These are phyloP conservation scores for Plenodomus lindquistii DNA, from an alignment of 2,329 filamentous ascomycete genomes.

Conservation along the genomic window DNA sequence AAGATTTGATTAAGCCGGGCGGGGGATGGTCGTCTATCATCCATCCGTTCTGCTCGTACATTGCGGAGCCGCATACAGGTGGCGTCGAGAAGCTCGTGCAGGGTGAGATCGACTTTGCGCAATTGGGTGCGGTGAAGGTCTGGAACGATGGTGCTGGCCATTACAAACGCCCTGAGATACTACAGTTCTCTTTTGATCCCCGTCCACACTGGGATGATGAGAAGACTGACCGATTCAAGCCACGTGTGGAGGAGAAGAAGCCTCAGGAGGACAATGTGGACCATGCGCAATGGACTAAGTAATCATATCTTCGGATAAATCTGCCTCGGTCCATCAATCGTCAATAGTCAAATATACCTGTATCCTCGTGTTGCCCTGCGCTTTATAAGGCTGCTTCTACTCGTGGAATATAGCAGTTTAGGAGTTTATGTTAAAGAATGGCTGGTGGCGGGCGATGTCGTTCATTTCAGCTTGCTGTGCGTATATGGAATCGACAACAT, in stretches of 20 bases:
- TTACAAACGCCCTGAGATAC: slow-evolving; percentile 42
- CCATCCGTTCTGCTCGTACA: slow-evolving; percentile 42
- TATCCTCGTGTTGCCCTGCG: too few species aligned
- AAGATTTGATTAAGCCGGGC: slow-evolving; percentile 39
- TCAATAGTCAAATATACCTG: too few species aligned
- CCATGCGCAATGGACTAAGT: background rate
- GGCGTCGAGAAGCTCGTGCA: slow-evolving; percentile 39
- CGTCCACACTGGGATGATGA: slow-evolving; percentile 40
- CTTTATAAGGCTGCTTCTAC: too few species aligned
- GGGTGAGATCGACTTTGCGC: slow-evolving; percentile 41
- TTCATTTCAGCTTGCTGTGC: too few species aligned
- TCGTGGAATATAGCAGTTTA: too few species aligned
- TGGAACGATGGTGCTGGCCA: slow-evolving; percentile 45
- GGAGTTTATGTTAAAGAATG: too few species aligned
- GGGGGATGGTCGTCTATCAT: slow-evolving; percentile 43
- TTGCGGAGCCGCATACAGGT: slow-evolving; percentile 42
- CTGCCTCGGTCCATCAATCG: too few species aligned
- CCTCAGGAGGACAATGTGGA: slow-evolving; percentile 11
- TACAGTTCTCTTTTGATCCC: slow-evolving; percentile 37
- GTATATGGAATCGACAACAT: too few species aligned
- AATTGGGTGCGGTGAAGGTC: slow-evolving; percentile 40
- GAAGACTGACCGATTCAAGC: slow-evolving; percentile 26
- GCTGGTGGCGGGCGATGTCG: too few species aligned
- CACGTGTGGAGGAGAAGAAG: slow-evolving; percentile 13
- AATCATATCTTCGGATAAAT: too few species aligned